These are phyloP conservation scores for Capronia epimyces DNA, from an alignment of 2,329 filamentous ascomycete genomes.

Conservation along the genomic window DNA sequence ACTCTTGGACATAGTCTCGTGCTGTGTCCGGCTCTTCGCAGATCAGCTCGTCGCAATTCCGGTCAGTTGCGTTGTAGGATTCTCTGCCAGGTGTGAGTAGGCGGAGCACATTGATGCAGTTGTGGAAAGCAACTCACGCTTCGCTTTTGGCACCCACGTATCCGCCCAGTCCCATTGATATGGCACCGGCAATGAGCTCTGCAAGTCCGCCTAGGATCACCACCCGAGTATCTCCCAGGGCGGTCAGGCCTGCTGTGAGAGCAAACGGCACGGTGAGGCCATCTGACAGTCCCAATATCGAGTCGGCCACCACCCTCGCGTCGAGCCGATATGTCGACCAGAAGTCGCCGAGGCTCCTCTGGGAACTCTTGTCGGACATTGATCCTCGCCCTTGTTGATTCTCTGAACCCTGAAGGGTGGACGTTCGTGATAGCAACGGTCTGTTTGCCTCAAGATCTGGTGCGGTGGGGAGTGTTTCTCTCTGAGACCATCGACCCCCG, in stretches of 20 bases:
- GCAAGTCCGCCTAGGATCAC: constrained; percentile 69
- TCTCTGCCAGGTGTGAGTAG: constrained; percentile 17
- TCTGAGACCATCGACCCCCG: neutral
- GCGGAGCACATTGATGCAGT: neutral
- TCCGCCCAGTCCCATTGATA: constrained; percentile 71
- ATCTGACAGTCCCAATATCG: constrained; percentile 71
- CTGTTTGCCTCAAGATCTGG: constrained; percentile 20
- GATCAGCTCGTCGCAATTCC: constrained; percentile 33
- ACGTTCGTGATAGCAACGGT: constrained; percentile 18
- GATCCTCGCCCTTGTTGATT: constrained; percentile 1
- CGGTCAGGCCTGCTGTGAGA: constrained; percentile 63
- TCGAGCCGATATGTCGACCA: constrained; percentile 15
- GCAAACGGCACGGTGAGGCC: constrained; percentile 76
- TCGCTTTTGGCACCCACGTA: constrained; percentile 60
- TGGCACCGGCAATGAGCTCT: constrained; percentile 68
- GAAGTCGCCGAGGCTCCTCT: constrained; percentile 3
- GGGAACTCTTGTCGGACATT: constrained; percentile 13
- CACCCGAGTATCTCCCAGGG: constrained; percentile 58
- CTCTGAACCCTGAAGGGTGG: constrained; percentile 12
- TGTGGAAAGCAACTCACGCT: constrained; percentile 30
- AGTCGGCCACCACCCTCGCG: constrained; percentile 40
- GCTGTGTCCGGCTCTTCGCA: constrained; percentile 42
- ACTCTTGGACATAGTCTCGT: constrained; percentile 41
- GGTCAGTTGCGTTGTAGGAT: constrained; percentile 20
- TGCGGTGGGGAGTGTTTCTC: constrained; percentile 20